Base-by-base conservation (phyloP, 2,329 filamentous ascomycete genomes). In the Fusarium pilosicola region DNA sequence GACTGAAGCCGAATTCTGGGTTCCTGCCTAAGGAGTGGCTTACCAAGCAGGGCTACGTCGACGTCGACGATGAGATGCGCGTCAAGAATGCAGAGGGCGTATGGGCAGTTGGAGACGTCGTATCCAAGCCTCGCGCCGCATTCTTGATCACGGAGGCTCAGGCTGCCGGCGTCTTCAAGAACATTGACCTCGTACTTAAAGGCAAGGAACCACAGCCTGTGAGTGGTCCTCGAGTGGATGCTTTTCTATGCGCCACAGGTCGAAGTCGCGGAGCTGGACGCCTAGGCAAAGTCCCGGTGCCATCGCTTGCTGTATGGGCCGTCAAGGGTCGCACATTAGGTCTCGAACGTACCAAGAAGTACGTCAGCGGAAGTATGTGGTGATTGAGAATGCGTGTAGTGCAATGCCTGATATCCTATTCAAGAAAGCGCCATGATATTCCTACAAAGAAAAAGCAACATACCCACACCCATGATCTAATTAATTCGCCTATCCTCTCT, bases 121-220 rank as follows among this genome's bases (percentile, higher is more conserved):
- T 89, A 30, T 85, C 84, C 73, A 84, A 84, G 76, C 87, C 87
- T 28, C 82, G 84, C 30, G 85, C 88, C 11, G 88, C 88, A 3
- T 91, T 90, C 76, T 87, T 91, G 81, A 85, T 88, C 63, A 89
- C 89, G 0, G 90, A 88, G 65, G 87, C 88, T 73, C 88, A 89
- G 78, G 86, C 87, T 7, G 84, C 83, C 26, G 85, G 85, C 36
- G 87, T 89, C 7, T 85, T 82, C 52, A 88, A 86, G 81, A 90
- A 90, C 75, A 81, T 90, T 58, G 85, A 85, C n/a, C 82, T 85
- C 20, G 83, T 79, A 8, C 79, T 89, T 28, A 81, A 81, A 62
- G 85, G 83, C 68, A 86, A 86, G 79, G 65, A 77, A 20, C 86
- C 86, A 24, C 68, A 80, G 7, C 71, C 79, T 12, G 85, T 87